These are phyloP conservation scores for Geotrichum cucujoidarum DNA, from an alignment of 1,139 yeast genomes.

Conservation along the genomic window DNA sequence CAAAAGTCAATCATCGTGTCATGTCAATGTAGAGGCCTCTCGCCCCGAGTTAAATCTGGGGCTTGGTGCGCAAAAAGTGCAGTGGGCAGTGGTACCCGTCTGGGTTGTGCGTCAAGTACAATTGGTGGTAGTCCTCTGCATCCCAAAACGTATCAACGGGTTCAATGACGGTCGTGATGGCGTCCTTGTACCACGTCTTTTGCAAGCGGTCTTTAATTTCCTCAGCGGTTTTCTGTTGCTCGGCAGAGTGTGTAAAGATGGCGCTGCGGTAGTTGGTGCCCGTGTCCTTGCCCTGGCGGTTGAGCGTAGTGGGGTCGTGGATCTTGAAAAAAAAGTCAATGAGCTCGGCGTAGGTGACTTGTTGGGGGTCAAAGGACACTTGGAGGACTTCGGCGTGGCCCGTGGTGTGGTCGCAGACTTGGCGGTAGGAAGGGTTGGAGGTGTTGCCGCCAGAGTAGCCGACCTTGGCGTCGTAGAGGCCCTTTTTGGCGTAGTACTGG, in stretches of 20 bases:
- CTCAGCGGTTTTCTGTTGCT: conserved; percentile 45
- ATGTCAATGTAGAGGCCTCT: not conserved
- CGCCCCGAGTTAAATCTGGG: conserved; percentile 20
- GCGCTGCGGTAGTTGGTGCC: conserved; percentile 87
- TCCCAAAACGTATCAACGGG: conserved; percentile 72
- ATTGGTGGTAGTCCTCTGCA: conserved; percentile 91
- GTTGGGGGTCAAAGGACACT: conserved; percentile 69
- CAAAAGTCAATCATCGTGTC: not conserved
- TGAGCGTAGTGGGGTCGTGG: conserved; percentile 67
- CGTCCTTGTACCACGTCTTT: conserved; percentile 51
- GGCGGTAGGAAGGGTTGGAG: conserved; percentile 60
- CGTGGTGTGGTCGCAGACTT: conserved; percentile 72
- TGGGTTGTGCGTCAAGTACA: conserved; percentile 73
- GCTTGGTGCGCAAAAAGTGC: conserved; percentile 57
- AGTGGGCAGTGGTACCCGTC: conserved; percentile 86
- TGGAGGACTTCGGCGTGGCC: conserved; percentile 68
- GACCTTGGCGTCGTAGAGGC: conserved; percentile 70
- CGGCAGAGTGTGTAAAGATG: conserved; percentile 55
- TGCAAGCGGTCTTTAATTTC: conserved; percentile 43
- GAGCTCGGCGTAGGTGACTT: conserved; percentile 54
- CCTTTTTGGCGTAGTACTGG: conserved; percentile 57
- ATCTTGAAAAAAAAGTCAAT: conserved; percentile 82
- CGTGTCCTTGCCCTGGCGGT: conserved; percentile 72
- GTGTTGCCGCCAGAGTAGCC: conserved; percentile 82
- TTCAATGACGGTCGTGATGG: conserved; percentile 62